These are phyloP conservation scores for Arthrocladium fulminans DNA, from an alignment of 2,329 filamentous ascomycete genomes.

Conservation along the genomic window DNA sequence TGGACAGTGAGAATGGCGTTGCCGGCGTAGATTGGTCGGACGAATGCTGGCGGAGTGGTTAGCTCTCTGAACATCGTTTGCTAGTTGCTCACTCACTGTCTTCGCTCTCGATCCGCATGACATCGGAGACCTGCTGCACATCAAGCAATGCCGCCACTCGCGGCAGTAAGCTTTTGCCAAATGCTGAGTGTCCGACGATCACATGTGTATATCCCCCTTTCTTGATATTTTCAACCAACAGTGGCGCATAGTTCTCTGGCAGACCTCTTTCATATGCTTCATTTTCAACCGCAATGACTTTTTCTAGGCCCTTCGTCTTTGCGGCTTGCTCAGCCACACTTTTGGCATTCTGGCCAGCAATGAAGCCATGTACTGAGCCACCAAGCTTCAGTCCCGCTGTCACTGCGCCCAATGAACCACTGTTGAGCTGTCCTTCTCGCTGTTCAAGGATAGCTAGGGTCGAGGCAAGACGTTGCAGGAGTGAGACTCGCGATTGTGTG, in stretches of 20 bases:
- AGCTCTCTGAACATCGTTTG: not conserved
- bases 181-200: slow-evolving; percentile 82
- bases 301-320: slow-evolving; percentile 83
- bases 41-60: slow-evolving; percentile 53
- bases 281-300: slow-evolving; percentile 83
- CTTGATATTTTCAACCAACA: slow-evolving; percentile 93
- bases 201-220: slow-evolving; percentile 90
- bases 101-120: slow-evolving; percentile 76
- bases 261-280: slow-evolving; percentile 89
- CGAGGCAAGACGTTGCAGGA: slow-evolving; percentile 63
- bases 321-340: slow-evolving; percentile 70
- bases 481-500: slow-evolving; percentile 43
- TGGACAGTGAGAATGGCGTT: slow-evolving; percentile 96
- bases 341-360: slow-evolving; percentile 74
- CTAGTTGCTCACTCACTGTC: slow-evolving; percentile 50
- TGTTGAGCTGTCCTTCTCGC: slow-evolving; percentile 75
- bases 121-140: slow-evolving; percentile 86
- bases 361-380: slow-evolving; percentile 73
- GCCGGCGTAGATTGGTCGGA: slow-evolving; percentile 93
- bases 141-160: slow-evolving; percentile 86
- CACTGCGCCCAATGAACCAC: slow-evolving; percentile 72
- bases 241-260: slow-evolving; percentile 85
- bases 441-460: slow-evolving; percentile 90
- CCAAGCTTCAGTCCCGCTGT: slow-evolving; percentile 81
- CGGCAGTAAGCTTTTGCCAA: slow-evolving; percentile 91